Evolutionary conservation across 1,284 basidiomycete genomes (phyloP), one percentile per base, ranked within the genome.

Genomic region (Fomitopsis pinicola): DNA sequence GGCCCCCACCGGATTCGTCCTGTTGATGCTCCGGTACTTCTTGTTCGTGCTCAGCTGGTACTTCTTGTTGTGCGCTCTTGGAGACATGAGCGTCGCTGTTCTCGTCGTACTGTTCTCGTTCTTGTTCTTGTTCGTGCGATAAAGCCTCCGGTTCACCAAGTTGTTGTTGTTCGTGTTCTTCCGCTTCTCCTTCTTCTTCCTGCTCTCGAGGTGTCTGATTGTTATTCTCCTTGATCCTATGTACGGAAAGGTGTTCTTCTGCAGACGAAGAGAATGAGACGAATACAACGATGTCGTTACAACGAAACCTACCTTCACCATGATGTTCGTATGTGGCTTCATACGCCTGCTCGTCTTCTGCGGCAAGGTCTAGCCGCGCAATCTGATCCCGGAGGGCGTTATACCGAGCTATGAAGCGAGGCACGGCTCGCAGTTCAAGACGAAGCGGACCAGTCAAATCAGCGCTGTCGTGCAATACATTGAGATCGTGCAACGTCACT

Each of bases 401-500:
- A 71, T 87, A 92, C 42, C 86, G 85, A 36, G 78, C 73, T 54
- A 89, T 87, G 65, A 92, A 92, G 57, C 90, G 81, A 42, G 88
- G 84, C 48, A 73, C 68, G 2, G 78, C 71, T 59, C 79, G 81
- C 54, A 92, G 72, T 57, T 78, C 80, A 58, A 91, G 74, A 58
- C 86, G 85, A 59, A 92, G 78, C 15, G 87, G 86, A 22, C 89
- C 90, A 64, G 74, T 65, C 59, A 88, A 70, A 66, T 82, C 82
- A 70, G 83, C 81, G 59, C 82, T 85, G 66, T 89, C 86, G 69
- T 91, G 89, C 44, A 92, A 74, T 42, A 86, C 75, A 68, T 87
- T 86, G 59, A 92, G 76, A 66, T 92, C 89, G 69, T 92, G 88
- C 58, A 92, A 73, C 56, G 85, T 85, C 59, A 89, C 78, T 75